These are phyloP conservation scores for Phytophthora brassicae DNA, from an alignment of 352 stramenopile genomes.

Conservation along the genomic window DNA sequence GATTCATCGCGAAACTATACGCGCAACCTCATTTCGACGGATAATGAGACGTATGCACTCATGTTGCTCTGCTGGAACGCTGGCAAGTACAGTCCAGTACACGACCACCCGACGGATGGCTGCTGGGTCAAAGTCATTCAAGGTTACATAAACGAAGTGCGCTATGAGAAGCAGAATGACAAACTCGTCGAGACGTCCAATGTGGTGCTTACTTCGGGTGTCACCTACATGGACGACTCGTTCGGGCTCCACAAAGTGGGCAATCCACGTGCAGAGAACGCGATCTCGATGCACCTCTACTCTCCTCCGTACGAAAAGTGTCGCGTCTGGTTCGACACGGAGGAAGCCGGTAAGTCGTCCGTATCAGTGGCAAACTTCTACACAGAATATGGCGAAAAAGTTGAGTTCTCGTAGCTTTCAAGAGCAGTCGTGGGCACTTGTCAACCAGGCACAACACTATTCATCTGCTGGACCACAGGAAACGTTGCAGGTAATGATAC, in stretches of 20 bases:
- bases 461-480: neutral
- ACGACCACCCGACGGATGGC: conserved; percentile 92
- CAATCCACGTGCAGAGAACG: conserved; percentile 66
- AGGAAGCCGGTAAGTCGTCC: conserved; percentile 55
- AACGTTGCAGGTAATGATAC: conserved; percentile 11
- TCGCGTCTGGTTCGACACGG: conserved; percentile 82
- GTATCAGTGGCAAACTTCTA: conserved; percentile 82
- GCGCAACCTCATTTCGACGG: conserved; percentile 93
- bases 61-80: conserved; percentile 95
- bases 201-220: conserved; percentile 58
- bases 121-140: conserved; percentile 91
- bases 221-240: conserved; percentile 91
- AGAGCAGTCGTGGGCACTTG: neutral
- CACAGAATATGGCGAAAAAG: conserved; percentile 72
- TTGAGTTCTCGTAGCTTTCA: conserved; percentile 31
- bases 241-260: conserved; percentile 93
- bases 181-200: conserved; percentile 66
- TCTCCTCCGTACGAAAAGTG: conserved; percentile 91
- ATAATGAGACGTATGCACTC: conserved; percentile 92
- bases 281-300: conserved; percentile 94
- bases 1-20: conserved; percentile 90
- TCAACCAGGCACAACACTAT: neutral
- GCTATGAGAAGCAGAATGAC: conserved; percentile 60
- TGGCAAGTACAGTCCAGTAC: conserved; percentile 88
- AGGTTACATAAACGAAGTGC: conserved; percentile 87